These are phyloP conservation scores for Streptanthus diversifolius DNA, from an alignment of 345 rosid genomes.

Conservation along the genomic window DNA sequence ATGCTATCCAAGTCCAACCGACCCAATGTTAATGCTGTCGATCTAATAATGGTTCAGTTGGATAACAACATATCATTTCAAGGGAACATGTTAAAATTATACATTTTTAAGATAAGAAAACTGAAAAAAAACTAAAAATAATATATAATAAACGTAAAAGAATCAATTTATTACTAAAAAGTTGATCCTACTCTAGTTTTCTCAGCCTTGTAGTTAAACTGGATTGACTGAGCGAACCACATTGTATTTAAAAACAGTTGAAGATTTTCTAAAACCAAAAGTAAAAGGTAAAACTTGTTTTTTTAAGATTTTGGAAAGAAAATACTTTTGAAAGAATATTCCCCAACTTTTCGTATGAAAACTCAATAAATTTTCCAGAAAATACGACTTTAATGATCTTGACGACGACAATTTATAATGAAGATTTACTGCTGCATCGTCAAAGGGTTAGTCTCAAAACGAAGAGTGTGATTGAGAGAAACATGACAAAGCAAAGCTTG, in stretches of 20 bases:
- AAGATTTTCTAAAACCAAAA: not conserved
- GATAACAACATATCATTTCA: not conserved
- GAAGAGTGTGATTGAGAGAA: constrained; percentile 22
- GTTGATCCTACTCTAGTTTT: not conserved
- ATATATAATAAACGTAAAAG: not conserved
- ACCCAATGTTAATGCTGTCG: not conserved
- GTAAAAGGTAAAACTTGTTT: not conserved
- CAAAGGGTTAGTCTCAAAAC: not conserved
- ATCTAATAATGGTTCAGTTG: not conserved
- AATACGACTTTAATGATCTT: not conserved
- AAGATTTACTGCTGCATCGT: not conserved
- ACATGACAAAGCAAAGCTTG: constrained; percentile 2
- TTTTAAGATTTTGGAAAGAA: not conserved
- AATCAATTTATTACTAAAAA: no score
- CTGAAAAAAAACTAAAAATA: not conserved
- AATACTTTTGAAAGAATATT: constrained; percentile 1
- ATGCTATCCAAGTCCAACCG: not conserved
- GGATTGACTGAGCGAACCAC: not conserved
- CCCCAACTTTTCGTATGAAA: not conserved
- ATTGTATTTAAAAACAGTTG: not conserved
- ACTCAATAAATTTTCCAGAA: constrained; percentile 12
- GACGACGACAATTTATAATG: not conserved
- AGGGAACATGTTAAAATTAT: not conserved
- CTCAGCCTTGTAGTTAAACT: not conserved
- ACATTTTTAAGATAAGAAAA: no score